A percentile compares a stretch with the other conserved stretches of the same genome.
Evolutionary conservation across 805 yeast species (phyloP).

Genomic region (Metschnikowia rubicola): DNA sequence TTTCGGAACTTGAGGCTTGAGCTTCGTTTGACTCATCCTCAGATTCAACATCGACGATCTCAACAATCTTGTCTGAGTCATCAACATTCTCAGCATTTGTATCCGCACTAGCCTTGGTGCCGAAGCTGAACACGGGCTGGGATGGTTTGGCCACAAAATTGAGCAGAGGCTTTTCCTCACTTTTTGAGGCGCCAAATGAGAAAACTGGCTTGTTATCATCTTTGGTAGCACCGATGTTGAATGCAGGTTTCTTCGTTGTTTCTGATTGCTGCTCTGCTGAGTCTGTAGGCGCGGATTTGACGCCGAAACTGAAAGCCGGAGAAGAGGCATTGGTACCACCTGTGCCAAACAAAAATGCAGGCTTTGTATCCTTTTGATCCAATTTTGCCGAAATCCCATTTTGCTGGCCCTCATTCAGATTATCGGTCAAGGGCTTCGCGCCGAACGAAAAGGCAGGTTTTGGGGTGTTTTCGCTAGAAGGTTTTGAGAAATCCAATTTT

Average conservation of each 20-base stretch:
- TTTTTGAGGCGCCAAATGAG: constrained; percentile 1
- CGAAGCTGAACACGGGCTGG: constrained; percentile 6
- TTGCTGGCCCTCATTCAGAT: too few relatives aligned
- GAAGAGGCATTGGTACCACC: not conserved
- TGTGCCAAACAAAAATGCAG: constrained; percentile 1
- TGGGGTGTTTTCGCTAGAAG: not conserved
- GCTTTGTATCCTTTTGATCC: not conserved
- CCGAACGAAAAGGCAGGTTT: constrained; percentile 1
- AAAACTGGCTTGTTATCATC: not conserved
- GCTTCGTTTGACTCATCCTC: not conserved
- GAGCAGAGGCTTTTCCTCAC: not conserved
- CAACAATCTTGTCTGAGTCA: not conserved
- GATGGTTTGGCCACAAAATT: not conserved
- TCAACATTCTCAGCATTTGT: not conserved
- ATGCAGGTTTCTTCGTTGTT: not conserved
- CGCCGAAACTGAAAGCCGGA: not conserved
- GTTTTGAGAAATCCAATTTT: too few relatives aligned
- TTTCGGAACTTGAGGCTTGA: not conserved
- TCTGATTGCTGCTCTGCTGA: not conserved
- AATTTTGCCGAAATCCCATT: not conserved
- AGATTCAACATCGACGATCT: not conserved
- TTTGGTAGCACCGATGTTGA: not conserved
- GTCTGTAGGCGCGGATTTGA: not conserved
- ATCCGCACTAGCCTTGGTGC: not conserved
- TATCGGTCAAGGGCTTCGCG: not conserved